Base-by-base conservation (phyloP, 2,329 filamentous ascomycete genomes). In the Pezicula rhizophila region DNA sequence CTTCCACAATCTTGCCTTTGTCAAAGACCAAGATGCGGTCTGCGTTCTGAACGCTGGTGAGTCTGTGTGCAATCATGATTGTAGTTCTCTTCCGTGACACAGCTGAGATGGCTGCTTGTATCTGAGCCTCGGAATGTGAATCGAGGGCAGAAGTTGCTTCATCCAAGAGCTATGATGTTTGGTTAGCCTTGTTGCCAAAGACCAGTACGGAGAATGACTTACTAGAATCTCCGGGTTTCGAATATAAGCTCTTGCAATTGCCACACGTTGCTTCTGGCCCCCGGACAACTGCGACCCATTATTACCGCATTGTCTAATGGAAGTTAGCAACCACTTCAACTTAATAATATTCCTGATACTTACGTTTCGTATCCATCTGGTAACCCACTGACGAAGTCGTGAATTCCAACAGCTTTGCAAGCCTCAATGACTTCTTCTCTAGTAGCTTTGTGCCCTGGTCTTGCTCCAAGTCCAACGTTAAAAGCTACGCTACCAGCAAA, bases 231-330 rank as follows among this genome's bases (percentile, higher is more conserved):
- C 76, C 0, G 89, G 89, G 52, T 79, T 76, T 0, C 88, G 77
- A 2, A 90, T 76, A 2, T 92, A 71, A 0, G 88, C 87, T 20
- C 89, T 76, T 0, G 89, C 88, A 60, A 95, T 91, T 0, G 84
- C 82, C 12, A 95, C 68, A 1, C 88, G 78, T 65, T 95, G 89
- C 14, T 84, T 80, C 64, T 95, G 89, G 0, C 89, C 89, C 2
- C 88, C 89, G 0, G 85, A 90, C 2, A 95, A 68, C 18, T 84
- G 76, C 0, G 85, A 84, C 2, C 85, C 87, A 53, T 86, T 84
- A n/a, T 86, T 83, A 6, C 90, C 77, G 23, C 83, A 73, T 57
- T 79, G 76, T 0, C 51, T 57, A 25, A 11, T 28, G 8, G 11
- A 20, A 20, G 40, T 48, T 17, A 48, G 34, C 6, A n/a, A 11